phyloP scores from a whole-genome alignment of 257 asterid genomes.

The Marsdenia floribunda region DNA sequence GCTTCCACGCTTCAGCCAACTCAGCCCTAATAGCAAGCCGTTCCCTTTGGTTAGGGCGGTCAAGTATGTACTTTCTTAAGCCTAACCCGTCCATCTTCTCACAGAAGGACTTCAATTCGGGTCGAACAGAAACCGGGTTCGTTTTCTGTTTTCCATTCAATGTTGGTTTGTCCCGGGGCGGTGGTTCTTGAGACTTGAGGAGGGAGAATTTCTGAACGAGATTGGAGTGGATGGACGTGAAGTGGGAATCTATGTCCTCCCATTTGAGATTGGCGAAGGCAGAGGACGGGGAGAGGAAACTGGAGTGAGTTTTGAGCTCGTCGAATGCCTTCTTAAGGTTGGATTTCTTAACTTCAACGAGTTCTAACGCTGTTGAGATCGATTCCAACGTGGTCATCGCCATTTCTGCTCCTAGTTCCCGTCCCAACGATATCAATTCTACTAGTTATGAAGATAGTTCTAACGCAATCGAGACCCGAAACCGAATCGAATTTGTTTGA shows the following conservation, averaged over 20 bases:
- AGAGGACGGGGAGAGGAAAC: neutral
- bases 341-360: conserved; percentile 16
- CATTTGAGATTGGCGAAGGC: conserved; percentile 16
- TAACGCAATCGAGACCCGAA: neutral
- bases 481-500: neutral
- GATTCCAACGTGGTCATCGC: conserved; percentile 6
- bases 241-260: conserved; percentile 47
- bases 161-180: neutral
- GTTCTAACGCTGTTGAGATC: conserved; percentile 9
- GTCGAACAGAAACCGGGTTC: conserved; percentile 36
- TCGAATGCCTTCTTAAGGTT: conserved; percentile 17
- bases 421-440: neutral
- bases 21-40: conserved; percentile 42
- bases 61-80: conserved; percentile 37
- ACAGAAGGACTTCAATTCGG: conserved; percentile 44
- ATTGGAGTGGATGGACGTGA: conserved; percentile 38
- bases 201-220: conserved; percentile 34
- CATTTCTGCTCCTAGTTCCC: neutral
- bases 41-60: conserved; percentile 46
- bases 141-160: neutral
- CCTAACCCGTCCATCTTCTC: conserved; percentile 54
- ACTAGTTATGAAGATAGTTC: neutral
- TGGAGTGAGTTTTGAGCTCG: conserved; percentile 9
- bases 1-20: conserved; percentile 51
- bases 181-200: conserved; percentile 32